phyloP scores from a whole-genome alignment of 148 eudicot genomes.

The Persicaria maculosa region DNA sequence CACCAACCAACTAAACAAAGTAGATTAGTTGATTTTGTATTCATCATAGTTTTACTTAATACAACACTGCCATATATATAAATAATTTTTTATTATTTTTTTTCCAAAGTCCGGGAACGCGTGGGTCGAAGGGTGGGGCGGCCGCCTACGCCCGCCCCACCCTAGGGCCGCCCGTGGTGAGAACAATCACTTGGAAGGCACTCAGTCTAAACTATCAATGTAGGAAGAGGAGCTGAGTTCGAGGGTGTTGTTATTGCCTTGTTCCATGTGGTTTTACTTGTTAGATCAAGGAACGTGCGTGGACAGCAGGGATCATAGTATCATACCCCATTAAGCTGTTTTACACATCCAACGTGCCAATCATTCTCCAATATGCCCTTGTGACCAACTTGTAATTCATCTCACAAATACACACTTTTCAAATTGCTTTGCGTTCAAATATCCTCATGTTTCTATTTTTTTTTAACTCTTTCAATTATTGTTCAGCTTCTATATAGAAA shows the following conservation, averaged over 20 bases:
- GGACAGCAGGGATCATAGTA: constrained; percentile 90
- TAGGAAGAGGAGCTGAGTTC: constrained; percentile 80
- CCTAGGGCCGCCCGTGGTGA: too few species aligned
- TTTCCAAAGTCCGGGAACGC: too few species aligned
- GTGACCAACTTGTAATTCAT: constrained; percentile 84
- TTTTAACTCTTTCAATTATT: not conserved
- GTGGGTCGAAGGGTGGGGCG: too few species aligned
- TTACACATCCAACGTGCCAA: constrained; percentile 96
- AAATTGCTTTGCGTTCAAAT: not conserved
- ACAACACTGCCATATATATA: too few species aligned
- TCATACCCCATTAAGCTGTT: constrained; percentile 85
- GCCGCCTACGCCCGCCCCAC: too few species aligned
- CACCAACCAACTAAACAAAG: too few species aligned
- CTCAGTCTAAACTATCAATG: constrained; percentile 76
- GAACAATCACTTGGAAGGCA: constrained; percentile 88
- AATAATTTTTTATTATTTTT: too few species aligned
- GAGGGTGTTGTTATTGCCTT: constrained; percentile 86
- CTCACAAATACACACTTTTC: constrained; percentile 46
- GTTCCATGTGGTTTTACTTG: constrained; percentile 83
- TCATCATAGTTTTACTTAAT: too few species aligned
- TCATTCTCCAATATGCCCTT: constrained; percentile 85
- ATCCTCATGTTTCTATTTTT: not conserved
- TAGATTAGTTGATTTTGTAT: too few species aligned
- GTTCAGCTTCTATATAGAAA: constrained; percentile 62
- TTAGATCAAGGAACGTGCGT: constrained; percentile 82